These are phyloP conservation scores for Chrysoporthe cubensis DNA, from an alignment of 2,329 filamentous ascomycete species.

Conservation along the genomic window DNA sequence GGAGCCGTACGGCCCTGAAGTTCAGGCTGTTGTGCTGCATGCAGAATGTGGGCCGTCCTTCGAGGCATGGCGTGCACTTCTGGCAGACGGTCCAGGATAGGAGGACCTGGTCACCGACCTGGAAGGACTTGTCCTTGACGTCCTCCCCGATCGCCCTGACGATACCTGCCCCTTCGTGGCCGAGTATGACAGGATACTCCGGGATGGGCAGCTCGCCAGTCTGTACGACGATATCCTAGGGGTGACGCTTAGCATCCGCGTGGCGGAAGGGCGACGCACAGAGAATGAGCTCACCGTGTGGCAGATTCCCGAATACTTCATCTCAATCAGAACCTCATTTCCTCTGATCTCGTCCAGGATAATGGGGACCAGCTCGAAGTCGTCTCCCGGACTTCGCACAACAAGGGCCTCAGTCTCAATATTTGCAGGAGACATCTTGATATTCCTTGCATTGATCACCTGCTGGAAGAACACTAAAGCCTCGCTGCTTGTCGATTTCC, in stretches of 20 bases:
- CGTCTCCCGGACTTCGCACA: slow-evolving; percentile 16
- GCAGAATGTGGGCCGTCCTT: slow-evolving; percentile 38
- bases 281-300: slow-evolving; percentile 16
- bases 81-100: slow-evolving; percentile 41
- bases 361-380: slow-evolving; percentile 23
- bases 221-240: slow-evolving; percentile 36
- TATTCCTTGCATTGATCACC: no score
- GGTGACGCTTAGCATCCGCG: no score
- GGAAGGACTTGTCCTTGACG: slow-evolving; percentile 35
- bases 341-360: slow-evolving; percentile 22
- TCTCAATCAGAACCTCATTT: slow-evolving; percentile 27
- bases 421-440: slow-evolving; percentile 19
- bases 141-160: slow-evolving; percentile 36
- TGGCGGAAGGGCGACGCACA: no score
- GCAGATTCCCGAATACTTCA: slow-evolving; percentile 26
- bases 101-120: slow-evolving; percentile 41
- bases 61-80: slow-evolving; percentile 37
- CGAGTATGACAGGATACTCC: slow-evolving; percentile 37
- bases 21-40: slow-evolving; percentile 32
- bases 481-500: neutral
- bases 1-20: slow-evolving; percentile 30
- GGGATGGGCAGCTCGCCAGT: slow-evolving; percentile 33
- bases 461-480: neutral
- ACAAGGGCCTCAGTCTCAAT: slow-evolving; percentile 25
- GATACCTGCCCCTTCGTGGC: slow-evolving; percentile 36